A percentile compares a stretch with the other conserved stretches of the same genome.
Conservation (phyloP, 495 filamentous ascomycete species). For the Penicillium lagena region DNA sequence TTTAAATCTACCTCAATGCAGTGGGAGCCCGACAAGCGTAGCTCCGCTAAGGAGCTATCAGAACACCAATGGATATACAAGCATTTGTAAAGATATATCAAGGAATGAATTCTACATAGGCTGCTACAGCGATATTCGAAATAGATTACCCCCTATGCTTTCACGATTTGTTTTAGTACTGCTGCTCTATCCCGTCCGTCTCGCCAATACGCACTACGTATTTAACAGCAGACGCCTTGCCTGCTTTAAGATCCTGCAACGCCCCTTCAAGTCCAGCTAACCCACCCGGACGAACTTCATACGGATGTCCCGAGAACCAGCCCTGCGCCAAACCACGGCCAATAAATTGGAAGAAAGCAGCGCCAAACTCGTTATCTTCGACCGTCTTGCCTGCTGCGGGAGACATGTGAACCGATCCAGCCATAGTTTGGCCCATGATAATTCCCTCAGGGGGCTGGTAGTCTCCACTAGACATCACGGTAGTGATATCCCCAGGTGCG, state of each 20-base stretch:
- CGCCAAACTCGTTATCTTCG: conserved; percentile 46
- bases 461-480: conserved; percentile 39
- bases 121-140: too few species aligned
- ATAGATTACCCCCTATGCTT: too few species aligned
- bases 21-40: too few species aligned
- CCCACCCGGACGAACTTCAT: conserved; percentile 51
- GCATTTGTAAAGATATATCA: too few species aligned
- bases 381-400: conserved; percentile 1
- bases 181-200: conserved; percentile 38
- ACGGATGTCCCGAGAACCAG: conserved; percentile 53
- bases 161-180: too few species aligned
- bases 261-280: conserved; percentile 49
- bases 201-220: conserved; percentile 64
- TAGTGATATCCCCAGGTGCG: conserved; percentile 37
- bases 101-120: too few species aligned
- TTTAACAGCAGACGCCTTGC: conserved; percentile 59
- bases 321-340: conserved; percentile 43
- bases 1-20: not conserved
- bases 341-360: conserved; percentile 46
- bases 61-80: too few species aligned
- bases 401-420: not conserved
- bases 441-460: conserved; percentile 20
- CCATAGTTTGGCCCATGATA: not conserved
- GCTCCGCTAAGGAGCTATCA: too few species aligned
- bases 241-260: conserved; percentile 51